These are phyloP conservation scores for Chaetomium sp. DNA, from an alignment of 2,329 filamentous ascomycete species.

Conservation along the genomic window DNA sequence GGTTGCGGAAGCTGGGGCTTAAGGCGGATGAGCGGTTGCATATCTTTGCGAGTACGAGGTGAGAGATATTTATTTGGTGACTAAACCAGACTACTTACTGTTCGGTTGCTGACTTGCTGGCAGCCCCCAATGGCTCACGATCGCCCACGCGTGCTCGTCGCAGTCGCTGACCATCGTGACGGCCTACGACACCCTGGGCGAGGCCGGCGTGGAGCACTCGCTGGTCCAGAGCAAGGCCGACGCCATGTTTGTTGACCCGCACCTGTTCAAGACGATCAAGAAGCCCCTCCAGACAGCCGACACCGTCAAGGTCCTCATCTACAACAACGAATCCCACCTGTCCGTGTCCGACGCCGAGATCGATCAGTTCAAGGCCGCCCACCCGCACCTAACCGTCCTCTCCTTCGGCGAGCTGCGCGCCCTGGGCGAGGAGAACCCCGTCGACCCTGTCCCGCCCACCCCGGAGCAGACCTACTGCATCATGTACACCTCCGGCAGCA, in stretches of 20 bases:
- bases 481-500: constrained; percentile 85
- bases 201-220: constrained; percentile 78
- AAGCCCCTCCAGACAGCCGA: constrained; percentile 50
- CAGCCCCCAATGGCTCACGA: constrained; percentile 75
- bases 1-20: constrained; percentile 68
- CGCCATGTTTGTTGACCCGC: constrained; percentile 81
- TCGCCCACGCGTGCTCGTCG: constrained; percentile 69
- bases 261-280: constrained; percentile 58
- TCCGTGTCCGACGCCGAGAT: constrained; percentile 48
- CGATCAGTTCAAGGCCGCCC: constrained; percentile 48
- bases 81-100: too few relatives aligned
- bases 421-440: constrained; percentile 60
- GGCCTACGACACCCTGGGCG: constrained; percentile 86
- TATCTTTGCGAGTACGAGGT: constrained; percentile 79
- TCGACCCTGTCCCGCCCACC: constrained; percentile 64
- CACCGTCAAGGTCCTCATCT: constrained; percentile 53
- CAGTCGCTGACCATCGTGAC: constrained; percentile 91
- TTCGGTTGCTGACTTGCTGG: constrained; percentile 8
- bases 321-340: constrained; percentile 50
- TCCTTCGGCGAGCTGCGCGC: constrained; percentile 50
- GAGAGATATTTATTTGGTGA: constrained; percentile 22
- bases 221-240: constrained; percentile 72
- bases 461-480: constrained; percentile 76
- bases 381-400: constrained; percentile 47
- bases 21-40: constrained; percentile 63